Evolutionary conservation across 495 filamentous ascomycete genomes (phyloP).

Genomic region (Penicillium bialowiezense): DNA sequence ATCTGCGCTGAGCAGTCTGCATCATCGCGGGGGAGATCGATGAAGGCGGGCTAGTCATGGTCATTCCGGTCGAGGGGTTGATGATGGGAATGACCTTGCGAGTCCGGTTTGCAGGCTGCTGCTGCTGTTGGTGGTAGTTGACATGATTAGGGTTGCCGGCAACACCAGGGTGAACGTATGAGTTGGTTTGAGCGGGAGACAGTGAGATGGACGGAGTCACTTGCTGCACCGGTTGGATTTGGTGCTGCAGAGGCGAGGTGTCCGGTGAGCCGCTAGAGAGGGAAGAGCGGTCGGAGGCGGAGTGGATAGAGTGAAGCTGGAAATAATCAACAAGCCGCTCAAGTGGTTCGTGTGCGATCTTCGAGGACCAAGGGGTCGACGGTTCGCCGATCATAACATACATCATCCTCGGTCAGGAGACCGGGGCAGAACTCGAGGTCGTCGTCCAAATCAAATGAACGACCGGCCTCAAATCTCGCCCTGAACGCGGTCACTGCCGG

Average conservation of each 20-base stretch:
- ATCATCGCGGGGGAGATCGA: slow-evolving; percentile 85
- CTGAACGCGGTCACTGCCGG: slow-evolving; percentile 73
- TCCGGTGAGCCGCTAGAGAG: slow-evolving; percentile 92
- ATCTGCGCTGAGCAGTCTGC: slow-evolving; percentile 68
- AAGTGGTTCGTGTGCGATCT: slow-evolving; percentile 2
- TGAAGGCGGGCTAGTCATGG: slow-evolving; percentile 83
- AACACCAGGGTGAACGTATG: slow-evolving; percentile 62
- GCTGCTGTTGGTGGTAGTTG: slow-evolving; percentile 89
- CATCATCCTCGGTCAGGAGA: slow-evolving; percentile 92
- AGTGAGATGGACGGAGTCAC: slow-evolving; percentile 76
- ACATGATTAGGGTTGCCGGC: slow-evolving; percentile 54
- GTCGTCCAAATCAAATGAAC: slow-evolving; percentile 96
- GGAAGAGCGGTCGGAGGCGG: slow-evolving; percentile 87
- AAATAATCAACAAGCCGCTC: slow-evolving; percentile 16
- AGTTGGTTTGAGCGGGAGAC: slow-evolving; percentile 63
- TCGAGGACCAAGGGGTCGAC: slow-evolving; percentile 4
- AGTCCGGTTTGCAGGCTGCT: slow-evolving; percentile 84
- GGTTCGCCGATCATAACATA: slow-evolving; percentile 54
- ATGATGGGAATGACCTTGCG: slow-evolving; percentile 98
- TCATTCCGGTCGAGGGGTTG: slow-evolving; percentile 89
- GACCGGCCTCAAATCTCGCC: slow-evolving; percentile 81
- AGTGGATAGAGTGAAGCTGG: slow-evolving; percentile 85
- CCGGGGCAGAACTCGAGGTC: slow-evolving; percentile 95
- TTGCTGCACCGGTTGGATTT: slow-evolving; percentile 71
- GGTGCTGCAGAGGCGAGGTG: slow-evolving; percentile 80